Conservation (phyloP, 1,284 basidiomycete genomes). For the Tilletia setariae region DNA sequence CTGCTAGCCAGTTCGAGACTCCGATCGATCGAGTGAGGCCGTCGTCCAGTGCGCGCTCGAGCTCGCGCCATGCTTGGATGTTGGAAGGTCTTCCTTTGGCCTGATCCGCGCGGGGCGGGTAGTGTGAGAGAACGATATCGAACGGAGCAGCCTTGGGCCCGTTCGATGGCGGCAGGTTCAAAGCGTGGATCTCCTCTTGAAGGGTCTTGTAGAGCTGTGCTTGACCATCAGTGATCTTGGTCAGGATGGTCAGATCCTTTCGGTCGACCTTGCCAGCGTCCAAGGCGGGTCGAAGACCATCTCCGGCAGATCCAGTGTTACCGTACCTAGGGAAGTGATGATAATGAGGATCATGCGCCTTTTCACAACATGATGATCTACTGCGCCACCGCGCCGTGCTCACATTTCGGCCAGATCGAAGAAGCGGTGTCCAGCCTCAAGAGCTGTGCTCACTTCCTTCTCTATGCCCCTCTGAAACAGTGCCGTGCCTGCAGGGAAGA, state of each 20-base stretch:
- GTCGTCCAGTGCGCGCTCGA: constrained; percentile 49
- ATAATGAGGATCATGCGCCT: no score
- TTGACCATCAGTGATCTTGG: constrained; percentile 11
- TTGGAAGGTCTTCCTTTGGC: not conserved
- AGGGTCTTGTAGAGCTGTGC: not conserved
- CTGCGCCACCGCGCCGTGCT: no score
- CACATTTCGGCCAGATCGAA: constrained; percentile 14
- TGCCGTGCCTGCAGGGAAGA: not conserved
- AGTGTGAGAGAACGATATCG: constrained; percentile 7
- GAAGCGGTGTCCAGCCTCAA: constrained; percentile 9
- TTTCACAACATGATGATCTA: no score
- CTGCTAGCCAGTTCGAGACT: constrained; percentile 55
- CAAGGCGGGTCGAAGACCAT: not conserved
- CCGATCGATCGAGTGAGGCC: constrained; percentile 61
- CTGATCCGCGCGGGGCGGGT: constrained; percentile 9
- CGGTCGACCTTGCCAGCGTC: not conserved
- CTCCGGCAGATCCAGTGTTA: not conserved
- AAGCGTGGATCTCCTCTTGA: not conserved
- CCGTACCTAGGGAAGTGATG: no score
- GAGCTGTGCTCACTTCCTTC: constrained; percentile 4
- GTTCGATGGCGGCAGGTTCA: not conserved
- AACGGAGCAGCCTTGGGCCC: not conserved
- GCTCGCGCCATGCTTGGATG: constrained; percentile 28
- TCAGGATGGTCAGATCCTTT: constrained; percentile 12
- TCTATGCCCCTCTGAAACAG: not conserved